Evolutionary conservation across 2,329 filamentous ascomycete species (phyloP).

Genomic region (Colletotrichum orchidophilum): DNA sequence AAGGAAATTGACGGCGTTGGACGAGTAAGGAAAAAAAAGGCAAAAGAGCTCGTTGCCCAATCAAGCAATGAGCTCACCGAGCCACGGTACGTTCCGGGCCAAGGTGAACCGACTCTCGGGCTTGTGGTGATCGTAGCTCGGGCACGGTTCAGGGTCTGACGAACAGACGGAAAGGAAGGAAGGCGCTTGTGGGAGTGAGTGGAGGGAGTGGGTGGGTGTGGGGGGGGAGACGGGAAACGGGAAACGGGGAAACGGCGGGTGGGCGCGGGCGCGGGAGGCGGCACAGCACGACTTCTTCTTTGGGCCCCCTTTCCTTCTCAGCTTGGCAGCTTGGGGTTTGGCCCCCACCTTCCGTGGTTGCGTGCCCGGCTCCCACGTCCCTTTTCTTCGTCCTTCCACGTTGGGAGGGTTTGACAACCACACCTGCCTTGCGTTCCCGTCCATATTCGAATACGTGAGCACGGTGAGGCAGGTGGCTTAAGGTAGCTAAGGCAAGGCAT

Average conservation of each 20-base stretch:
- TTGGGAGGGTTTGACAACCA: not conserved
- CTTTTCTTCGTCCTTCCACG: not conserved
- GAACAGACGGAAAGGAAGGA: not conserved
- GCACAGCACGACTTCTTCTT: not conserved
- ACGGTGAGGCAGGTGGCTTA: not conserved
- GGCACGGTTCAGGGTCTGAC: not conserved
- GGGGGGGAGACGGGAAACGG: conserved; percentile 1
- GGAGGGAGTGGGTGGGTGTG: not conserved
- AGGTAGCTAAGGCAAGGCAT: not conserved
- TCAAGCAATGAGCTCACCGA: conserved; percentile 15
- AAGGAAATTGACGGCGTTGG: not conserved
- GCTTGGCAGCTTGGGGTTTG: not conserved
- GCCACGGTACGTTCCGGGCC: not conserved
- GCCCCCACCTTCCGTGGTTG: not conserved
- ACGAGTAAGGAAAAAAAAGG: not conserved
- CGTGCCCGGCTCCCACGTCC: not conserved
- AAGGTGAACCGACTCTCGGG: not conserved
- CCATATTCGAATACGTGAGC: not conserved
- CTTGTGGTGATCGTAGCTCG: not conserved
- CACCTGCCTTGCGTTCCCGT: not conserved
- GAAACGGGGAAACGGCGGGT: conserved; percentile 13
- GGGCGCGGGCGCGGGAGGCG: too few relatives aligned
- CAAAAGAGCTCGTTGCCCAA: conserved; percentile 12
- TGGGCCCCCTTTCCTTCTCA: not conserved
- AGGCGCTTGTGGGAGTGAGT: not conserved